phyloP scores from a whole-genome alignment of 2,329 filamentous ascomycete species.

The Xylaria multiplex region DNA sequence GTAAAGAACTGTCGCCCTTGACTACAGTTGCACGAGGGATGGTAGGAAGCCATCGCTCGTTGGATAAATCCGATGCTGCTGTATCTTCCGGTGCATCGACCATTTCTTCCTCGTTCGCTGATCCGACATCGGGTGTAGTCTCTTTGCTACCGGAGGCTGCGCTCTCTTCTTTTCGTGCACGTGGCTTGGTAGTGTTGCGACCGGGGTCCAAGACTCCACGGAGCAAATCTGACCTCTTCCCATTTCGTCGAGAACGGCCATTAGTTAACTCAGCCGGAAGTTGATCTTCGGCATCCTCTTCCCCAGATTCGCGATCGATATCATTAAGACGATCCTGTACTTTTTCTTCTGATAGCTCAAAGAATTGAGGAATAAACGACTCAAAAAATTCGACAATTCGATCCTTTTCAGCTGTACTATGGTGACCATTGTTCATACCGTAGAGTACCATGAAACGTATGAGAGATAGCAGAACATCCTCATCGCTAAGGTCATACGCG shows the following conservation, averaged over 20 bases:
- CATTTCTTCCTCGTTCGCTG: slow-evolving; percentile 80
- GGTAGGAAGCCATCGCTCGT: slow-evolving; percentile 72
- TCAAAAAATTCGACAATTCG: slow-evolving; percentile 80
- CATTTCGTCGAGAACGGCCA: slow-evolving; percentile 73
- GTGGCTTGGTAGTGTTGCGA: slow-evolving; percentile 75
- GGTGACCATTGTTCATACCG: slow-evolving; percentile 74
- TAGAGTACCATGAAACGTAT: slow-evolving; percentile 72
- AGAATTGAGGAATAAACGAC: slow-evolving; percentile 79
- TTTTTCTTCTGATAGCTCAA: slow-evolving; percentile 76
- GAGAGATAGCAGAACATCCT: slow-evolving; percentile 71
- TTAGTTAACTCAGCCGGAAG: slow-evolving; percentile 77
- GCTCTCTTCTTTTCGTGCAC: slow-evolving; percentile 82
- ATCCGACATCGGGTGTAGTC: slow-evolving; percentile 85
- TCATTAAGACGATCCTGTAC: slow-evolving; percentile 74
- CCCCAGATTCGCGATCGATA: slow-evolving; percentile 75
- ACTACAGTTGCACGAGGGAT: slow-evolving; percentile 66
- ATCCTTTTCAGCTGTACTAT: slow-evolving; percentile 77
- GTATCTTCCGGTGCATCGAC: slow-evolving; percentile 68
- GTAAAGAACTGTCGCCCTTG: slow-evolving; percentile 63
- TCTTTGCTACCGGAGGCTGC: slow-evolving; percentile 84
- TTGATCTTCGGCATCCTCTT: slow-evolving; percentile 81
- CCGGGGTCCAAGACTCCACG: slow-evolving; percentile 85
- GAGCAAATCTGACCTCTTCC: slow-evolving; percentile 82
- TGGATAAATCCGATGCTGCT: slow-evolving; percentile 68
- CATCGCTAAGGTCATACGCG: slow-evolving; percentile 77